Percentiles rank a stretch among this genome's conserved stretches.
phyloP scores from a whole-genome alignment of 2,329 filamentous ascomycete genomes.

The Fusarium verticillioides region DNA sequence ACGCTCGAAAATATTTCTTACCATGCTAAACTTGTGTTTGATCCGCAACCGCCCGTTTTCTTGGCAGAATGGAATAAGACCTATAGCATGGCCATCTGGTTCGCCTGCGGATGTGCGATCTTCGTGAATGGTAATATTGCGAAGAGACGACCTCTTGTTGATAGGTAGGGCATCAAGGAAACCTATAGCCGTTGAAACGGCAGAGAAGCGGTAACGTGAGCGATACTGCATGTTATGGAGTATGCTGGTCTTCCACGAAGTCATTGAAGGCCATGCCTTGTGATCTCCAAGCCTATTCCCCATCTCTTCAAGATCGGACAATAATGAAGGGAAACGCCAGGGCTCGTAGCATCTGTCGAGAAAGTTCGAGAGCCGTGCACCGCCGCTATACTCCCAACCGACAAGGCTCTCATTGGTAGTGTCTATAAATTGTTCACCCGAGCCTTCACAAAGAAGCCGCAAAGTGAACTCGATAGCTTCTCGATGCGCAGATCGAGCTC shows the following conservation, averaged over 20 bases:
- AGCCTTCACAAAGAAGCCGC: neutral
- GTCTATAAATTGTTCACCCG: neutral
- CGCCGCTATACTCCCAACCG: neutral
- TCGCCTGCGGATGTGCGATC: neutral
- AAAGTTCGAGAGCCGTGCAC: neutral
- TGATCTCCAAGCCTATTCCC: neutral
- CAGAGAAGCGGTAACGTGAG: neutral
- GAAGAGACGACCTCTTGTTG: neutral
- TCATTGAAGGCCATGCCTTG: no score
- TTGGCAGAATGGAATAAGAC: neutral
- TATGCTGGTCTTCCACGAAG: no score
- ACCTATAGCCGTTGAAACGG: neutral
- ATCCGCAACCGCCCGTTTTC: neutral
- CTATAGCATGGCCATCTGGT: neutral
- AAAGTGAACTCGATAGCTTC: neutral
- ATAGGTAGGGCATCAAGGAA: neutral
- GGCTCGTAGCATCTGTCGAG: neutral
- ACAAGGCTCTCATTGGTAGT: fast-evolving
- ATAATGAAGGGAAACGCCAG: neutral
- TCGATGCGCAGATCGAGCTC: neutral
- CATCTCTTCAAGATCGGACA: neutral
- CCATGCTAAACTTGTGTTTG: neutral
- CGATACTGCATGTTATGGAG: neutral
- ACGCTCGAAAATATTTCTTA: neutral
- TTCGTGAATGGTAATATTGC: neutral